Conservation (phyloP, 768 basidiomycete genomes). For the Mycena chlorophos region DNA sequence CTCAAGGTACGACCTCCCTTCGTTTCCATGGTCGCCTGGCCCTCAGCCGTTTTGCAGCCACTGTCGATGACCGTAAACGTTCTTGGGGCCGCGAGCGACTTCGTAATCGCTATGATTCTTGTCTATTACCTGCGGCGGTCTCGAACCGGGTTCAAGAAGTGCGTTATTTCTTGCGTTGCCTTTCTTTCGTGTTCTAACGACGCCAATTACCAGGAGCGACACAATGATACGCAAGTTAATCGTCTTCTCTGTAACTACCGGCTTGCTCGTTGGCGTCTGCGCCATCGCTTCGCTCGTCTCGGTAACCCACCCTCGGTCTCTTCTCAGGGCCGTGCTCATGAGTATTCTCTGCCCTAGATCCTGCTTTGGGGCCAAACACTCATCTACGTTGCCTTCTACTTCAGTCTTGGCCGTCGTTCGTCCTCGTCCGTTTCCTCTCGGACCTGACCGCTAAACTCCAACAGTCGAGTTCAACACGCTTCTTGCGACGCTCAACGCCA, state of each 20-base stretch:
- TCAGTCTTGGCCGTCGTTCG: constrained; percentile 52
- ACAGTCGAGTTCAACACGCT: constrained; percentile 58
- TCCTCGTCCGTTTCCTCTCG: constrained; percentile 4
- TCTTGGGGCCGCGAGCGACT: constrained; percentile 49
- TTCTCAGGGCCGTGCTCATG: too few species aligned
- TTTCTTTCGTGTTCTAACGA: not conserved
- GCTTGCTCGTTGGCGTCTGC: constrained; percentile 43
- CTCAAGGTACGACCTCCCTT: constrained; percentile 40
- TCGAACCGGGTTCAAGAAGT: constrained; percentile 56
- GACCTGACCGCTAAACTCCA: not conserved
- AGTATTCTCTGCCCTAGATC: constrained; percentile 36
- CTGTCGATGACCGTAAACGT: constrained; percentile 53
- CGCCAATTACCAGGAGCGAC: constrained; percentile 35
- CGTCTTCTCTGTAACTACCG: constrained; percentile 42
- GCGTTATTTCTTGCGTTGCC: constrained; percentile 25
- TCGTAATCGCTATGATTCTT: constrained; percentile 50
- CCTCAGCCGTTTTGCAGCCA: constrained; percentile 41
- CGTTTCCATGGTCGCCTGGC: constrained; percentile 6
- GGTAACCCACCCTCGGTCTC: constrained; percentile 28
- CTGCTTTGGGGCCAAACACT: constrained; percentile 48
- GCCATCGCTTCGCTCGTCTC: constrained; percentile 45
- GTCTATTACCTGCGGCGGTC: constrained; percentile 52
- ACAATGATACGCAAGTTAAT: constrained; percentile 47
- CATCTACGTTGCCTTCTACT: constrained; percentile 61
- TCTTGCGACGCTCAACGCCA: constrained; percentile 54